Evolutionary conservation across 179 eudicot genomes (phyloP), one percentile per base, ranked within the genome.

Genomic region (Drosera spatulata): DNA sequence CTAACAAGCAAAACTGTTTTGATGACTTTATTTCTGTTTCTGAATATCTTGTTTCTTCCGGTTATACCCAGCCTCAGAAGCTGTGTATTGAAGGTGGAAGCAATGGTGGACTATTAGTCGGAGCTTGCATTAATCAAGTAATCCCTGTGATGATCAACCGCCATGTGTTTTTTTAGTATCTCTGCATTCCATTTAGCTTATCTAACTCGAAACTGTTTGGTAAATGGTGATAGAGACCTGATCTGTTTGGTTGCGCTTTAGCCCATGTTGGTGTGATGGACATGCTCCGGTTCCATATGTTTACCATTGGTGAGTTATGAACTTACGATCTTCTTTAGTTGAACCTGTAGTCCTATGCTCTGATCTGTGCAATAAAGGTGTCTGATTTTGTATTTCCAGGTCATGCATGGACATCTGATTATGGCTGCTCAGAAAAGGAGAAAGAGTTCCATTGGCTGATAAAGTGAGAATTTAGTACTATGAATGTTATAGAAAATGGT

Each of bases 221-320:
- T 22, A 22, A 22, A 22, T 85, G 65, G 54, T 66, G 49, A 63
- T 78, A 89, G 99, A 89, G 97, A 72, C 99, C 99, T 50, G 97
- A 93, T 71, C 78, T 93, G 47, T 93, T 84, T 63, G 97, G 99
- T 5, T 93, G 99, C 66, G 99, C 96, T 70, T 85, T 93, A 56
- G 97, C 99, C 60, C 88, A 89, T 77, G 99, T 93, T 59, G 99
- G 99, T 68, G 99, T 93, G 33, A 93, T 94, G 99, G 97, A 90
- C 80, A 90, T 89, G 97, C 94, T 94, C 41, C 80, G 91, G 58
- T 94, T 89, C 64, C 97, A 94, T 76, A 94, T 89, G 69, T 94
- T 94, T 64, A 94, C 99, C 44, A 83, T 94, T 44, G 99, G 98
- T 88, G 69, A 80, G 91, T 41, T 56, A 60, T 43, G 45, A 4